These are phyloP conservation scores for Podaxis sp. DNA, from an alignment of 768 basidiomycete species.

Conservation along the genomic window DNA sequence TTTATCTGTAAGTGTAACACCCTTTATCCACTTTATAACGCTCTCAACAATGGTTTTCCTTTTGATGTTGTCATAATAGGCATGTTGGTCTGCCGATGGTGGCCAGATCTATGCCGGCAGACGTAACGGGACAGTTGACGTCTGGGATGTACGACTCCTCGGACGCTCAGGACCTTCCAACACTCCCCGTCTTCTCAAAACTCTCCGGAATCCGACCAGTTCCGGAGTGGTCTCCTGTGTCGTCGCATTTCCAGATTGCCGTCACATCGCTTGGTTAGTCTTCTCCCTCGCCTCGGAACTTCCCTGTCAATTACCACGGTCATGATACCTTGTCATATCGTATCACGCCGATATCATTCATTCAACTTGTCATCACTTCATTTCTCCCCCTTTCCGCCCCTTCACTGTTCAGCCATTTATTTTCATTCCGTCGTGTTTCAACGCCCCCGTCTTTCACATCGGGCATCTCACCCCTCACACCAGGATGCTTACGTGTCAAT, in stretches of 20 bases:
- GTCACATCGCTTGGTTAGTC: constrained; percentile 85
- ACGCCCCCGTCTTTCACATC: not conserved
- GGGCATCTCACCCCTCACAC: not conserved
- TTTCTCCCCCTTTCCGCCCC: not conserved
- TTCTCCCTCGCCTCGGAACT: constrained; percentile 9
- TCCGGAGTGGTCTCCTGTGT: constrained; percentile 93
- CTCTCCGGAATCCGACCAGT: constrained; percentile 80
- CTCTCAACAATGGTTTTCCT: not conserved
- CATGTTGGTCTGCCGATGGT: constrained; percentile 92
- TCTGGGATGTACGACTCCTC: constrained; percentile 90
- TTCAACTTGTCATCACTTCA: constrained; percentile 9
- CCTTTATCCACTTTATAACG: not conserved
- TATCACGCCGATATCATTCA: not conserved
- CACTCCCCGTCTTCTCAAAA: constrained; percentile 80
- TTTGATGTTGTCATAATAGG: constrained; percentile 45
- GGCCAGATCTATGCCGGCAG: constrained; percentile 88
- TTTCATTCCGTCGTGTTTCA: not conserved
- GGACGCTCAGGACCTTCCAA: constrained; percentile 60
- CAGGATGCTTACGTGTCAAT: constrained; percentile 9
- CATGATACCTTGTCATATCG: not conserved
- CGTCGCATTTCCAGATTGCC: constrained; percentile 87
- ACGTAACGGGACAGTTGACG: constrained; percentile 86
- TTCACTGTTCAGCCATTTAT: not conserved
- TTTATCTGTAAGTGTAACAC: constrained; percentile 67
- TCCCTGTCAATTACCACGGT: not conserved